Conservation (phyloP, 2,329 filamentous ascomycete species). For the Paradendryphiella salina region DNA sequence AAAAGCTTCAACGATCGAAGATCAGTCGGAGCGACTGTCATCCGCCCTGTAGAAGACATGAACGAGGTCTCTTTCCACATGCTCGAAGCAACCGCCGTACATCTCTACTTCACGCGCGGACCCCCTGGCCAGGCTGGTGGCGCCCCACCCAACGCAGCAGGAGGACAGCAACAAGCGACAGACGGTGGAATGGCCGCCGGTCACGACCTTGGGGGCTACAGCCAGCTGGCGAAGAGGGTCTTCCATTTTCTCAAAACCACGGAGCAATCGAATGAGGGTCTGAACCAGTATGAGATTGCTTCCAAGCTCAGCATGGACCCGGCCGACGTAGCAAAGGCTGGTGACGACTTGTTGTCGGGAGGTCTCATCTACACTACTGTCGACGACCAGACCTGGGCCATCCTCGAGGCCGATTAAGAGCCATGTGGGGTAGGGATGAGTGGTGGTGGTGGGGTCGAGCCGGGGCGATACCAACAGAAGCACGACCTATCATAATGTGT, state of each 20-base stretch:
- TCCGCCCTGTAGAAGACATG: slow-evolving; percentile 78
- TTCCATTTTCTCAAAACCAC: slow-evolving; percentile 69
- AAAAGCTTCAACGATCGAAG: slow-evolving; percentile 83
- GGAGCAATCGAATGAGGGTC: slow-evolving; percentile 76
- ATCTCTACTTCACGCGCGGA: slow-evolving; percentile 79
- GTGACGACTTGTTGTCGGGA: slow-evolving; percentile 74
- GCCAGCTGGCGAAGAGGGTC: slow-evolving; percentile 68
- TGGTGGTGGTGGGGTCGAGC: background rate
- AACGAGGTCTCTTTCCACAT: slow-evolving; percentile 95
- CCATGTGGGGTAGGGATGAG: background rate
- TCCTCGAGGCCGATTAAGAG: slow-evolving; percentile 63
- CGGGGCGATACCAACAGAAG: background rate
- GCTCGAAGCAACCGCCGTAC: slow-evolving; percentile 85
- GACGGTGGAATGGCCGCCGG: slow-evolving; percentile 40
- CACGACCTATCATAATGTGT: background rate
- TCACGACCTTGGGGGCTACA: slow-evolving; percentile 41
- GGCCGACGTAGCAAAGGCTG: slow-evolving; percentile 72
- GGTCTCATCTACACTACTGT: slow-evolving; percentile 88
- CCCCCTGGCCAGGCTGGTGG: slow-evolving; percentile 55
- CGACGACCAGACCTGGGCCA: slow-evolving; percentile 89
- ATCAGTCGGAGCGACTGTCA: slow-evolving; percentile 76
- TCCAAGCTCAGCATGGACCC: slow-evolving; percentile 65
- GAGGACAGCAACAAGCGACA: slow-evolving; percentile 24
- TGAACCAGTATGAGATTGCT: slow-evolving; percentile 79
- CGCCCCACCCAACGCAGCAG: slow-evolving; percentile 36